A percentile compares a stretch with the other conserved stretches of the same genome.
Evolutionary conservation across 805 yeast species (phyloP).

Genomic region (Schizosaccharomyces japonicus): DNA sequence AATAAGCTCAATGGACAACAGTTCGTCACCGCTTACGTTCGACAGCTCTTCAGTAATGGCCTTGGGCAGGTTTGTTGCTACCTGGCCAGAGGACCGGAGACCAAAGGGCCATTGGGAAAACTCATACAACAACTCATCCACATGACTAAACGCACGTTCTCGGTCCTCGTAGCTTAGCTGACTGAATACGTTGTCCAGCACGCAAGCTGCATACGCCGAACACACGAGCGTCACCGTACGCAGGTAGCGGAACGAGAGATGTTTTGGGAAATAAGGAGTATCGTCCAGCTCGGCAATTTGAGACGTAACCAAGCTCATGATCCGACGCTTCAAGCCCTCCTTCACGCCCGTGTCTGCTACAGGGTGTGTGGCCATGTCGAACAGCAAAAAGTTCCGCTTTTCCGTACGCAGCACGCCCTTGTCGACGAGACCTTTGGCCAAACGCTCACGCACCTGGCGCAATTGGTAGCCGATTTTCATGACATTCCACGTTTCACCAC

Average conservation of each 20-base stretch:
- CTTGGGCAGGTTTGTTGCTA: conserved; percentile 43
- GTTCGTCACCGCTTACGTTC: conserved; percentile 18
- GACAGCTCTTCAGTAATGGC: conserved; percentile 29
- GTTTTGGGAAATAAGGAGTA: conserved; percentile 38
- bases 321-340: conserved; percentile 52
- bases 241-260: conserved; percentile 41
- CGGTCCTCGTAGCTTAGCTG: conserved; percentile 58
- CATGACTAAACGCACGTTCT: conserved; percentile 76
- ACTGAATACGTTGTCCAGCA: conserved; percentile 65
- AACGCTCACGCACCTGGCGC: conserved; percentile 87
- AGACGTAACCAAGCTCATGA: conserved; percentile 42
- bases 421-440: conserved; percentile 90
- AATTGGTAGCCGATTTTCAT: conserved; percentile 84
- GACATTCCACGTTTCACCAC: conserved; percentile 89
- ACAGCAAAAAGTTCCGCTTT: conserved; percentile 73
- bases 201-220: conserved; percentile 89
- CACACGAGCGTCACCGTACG: conserved; percentile 65
- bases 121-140: conserved; percentile 71
- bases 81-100: conserved; percentile 26
- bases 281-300: conserved; percentile 37
- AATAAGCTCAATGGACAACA: conserved; percentile 55
- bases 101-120: conserved; percentile 71
- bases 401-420: conserved; percentile 92
- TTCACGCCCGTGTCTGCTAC: conserved; percentile 67
- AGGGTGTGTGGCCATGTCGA: conserved; percentile 98